These are phyloP conservation scores for Malbranchea cinnamomea DNA, from an alignment of 2,329 filamentous ascomycete species.

Conservation along the genomic window DNA sequence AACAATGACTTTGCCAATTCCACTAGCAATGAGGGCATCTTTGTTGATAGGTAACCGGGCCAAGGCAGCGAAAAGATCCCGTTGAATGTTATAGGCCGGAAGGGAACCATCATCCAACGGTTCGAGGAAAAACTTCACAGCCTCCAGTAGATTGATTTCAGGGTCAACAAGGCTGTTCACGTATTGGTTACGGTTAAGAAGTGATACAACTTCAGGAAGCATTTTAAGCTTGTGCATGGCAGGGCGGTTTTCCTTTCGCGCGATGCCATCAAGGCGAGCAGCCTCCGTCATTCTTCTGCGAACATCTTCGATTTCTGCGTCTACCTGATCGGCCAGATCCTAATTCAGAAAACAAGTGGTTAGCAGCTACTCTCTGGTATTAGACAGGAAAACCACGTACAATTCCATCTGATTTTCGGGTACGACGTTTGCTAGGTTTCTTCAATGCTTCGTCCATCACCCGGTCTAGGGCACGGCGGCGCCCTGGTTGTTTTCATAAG, in stretches of 20 bases:
- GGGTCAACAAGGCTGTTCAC: conserved; percentile 79
- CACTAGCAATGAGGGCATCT: conserved; percentile 74
- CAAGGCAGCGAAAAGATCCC: conserved; percentile 75
- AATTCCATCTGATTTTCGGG: conserved; percentile 73
- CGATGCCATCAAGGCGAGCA: conserved; percentile 71
- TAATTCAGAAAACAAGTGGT: conserved; percentile 28
- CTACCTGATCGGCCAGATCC: conserved; percentile 82
- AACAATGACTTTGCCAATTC: conserved; percentile 88
- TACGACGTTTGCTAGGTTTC: conserved; percentile 55
- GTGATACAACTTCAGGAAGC: conserved; percentile 72
- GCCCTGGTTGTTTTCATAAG: too few species aligned
- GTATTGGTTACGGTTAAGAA: conserved; percentile 74
- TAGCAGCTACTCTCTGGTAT: conserved; percentile 3
- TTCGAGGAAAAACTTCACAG: conserved; percentile 94
- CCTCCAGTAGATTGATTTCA: conserved; percentile 86
- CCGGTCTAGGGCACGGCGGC: conserved; percentile 68
- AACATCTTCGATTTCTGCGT: conserved; percentile 76
- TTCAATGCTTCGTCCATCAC: conserved; percentile 82
- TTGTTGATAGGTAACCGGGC: conserved; percentile 76
- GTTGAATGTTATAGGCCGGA: conserved; percentile 93
- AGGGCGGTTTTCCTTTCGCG: conserved; percentile 62
- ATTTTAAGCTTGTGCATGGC: conserved; percentile 89
- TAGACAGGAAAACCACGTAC: conserved; percentile 35
- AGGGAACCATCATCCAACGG: conserved; percentile 86
- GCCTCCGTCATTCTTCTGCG: conserved; percentile 83